Percentiles rank a stretch among this genome's conserved stretches.
These are phyloP conservation scores for Phialocephala sp. DNA, from an alignment of 2,329 filamentous ascomycete genomes.

Conservation along the genomic window DNA sequence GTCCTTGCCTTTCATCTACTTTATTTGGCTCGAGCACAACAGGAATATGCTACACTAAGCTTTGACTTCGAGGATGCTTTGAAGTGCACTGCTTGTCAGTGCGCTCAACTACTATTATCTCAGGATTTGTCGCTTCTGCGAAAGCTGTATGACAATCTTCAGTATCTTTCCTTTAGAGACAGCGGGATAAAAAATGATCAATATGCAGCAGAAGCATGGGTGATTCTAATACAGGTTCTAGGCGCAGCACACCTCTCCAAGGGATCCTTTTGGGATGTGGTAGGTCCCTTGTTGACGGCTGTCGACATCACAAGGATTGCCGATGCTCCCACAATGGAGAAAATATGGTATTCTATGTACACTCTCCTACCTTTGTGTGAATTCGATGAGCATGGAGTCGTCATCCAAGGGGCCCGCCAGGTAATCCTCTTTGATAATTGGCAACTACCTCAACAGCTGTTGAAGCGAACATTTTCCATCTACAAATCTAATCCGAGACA, in stretches of 20 bases:
- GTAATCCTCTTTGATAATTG: constrained; percentile 60
- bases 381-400: constrained; percentile 60
- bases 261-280: constrained; percentile 65
- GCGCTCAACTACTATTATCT: constrained; percentile 49
- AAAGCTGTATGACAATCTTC: constrained; percentile 55
- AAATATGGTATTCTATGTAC: constrained; percentile 64
- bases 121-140: constrained; percentile 52
- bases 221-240: constrained; percentile 60
- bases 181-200: constrained; percentile 57
- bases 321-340: constrained; percentile 58
- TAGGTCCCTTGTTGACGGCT: constrained; percentile 51
- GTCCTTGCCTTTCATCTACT: constrained; percentile 49
- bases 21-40: constrained; percentile 47
- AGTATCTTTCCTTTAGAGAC: constrained; percentile 52
- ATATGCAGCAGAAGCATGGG: constrained; percentile 60
- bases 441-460: constrained; percentile 60
- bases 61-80: constrained; percentile 57
- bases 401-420: constrained; percentile 49
- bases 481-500: constrained; percentile 63
- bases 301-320: constrained; percentile 44
- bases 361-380: constrained; percentile 65
- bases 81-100: constrained; percentile 48
- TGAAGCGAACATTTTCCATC: constrained; percentile 62
- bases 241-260: constrained; percentile 56
- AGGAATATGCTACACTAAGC: constrained; percentile 18